Base-by-base conservation (phyloP, 331 rosid genomes). In the Spiraea crenata region DNA sequence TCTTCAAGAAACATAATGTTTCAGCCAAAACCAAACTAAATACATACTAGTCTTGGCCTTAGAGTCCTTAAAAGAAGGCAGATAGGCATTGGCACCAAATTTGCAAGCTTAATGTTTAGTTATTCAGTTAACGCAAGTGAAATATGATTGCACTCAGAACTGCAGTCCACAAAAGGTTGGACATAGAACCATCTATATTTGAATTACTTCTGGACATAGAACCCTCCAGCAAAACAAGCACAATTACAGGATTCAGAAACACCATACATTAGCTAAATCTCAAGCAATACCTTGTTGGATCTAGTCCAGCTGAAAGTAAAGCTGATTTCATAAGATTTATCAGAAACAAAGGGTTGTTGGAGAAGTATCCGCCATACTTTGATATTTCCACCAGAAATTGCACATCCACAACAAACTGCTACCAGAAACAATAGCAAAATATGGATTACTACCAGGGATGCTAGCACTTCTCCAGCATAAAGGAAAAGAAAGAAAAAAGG, bases 341-440 rank as follows among this genome's bases (percentile, higher is more conserved):
- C 71, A 86, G 85, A 69, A 80, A 67, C 72, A 81, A 67, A 60
- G 89, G 87, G 50, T 84, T 79, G 37, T 74, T 47, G 62, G 84
- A 82, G 82, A 85, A 86, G 73, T 88, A 90, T 65, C 89, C 95
- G 61, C 92, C 95, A 56, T 71, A 60, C 73, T 74, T 85, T 12
- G 86, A 76, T 47, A 86, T 83, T 80, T 90, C 95, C 77, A 78
- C 87, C 68, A 88, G 84, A 77, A 90, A 90, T 78, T 81, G 87
- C 79, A 88, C 81, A 63, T 90, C 95, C 84, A 90, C 70, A 72
- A 88, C 67, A 80, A 86, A 78, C 89, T 90, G 82, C 63, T 67
- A 60, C 74, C 75, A 63, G 67, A 79, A 74, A 63, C 20, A 78
- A 13, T 49, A 38, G 60, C 69, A 66, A 62, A 48, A 64, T 67